Evolutionary conservation across 352 stramenopile genomes (phyloP).

Genomic region (Globisporangium canariense): DNA sequence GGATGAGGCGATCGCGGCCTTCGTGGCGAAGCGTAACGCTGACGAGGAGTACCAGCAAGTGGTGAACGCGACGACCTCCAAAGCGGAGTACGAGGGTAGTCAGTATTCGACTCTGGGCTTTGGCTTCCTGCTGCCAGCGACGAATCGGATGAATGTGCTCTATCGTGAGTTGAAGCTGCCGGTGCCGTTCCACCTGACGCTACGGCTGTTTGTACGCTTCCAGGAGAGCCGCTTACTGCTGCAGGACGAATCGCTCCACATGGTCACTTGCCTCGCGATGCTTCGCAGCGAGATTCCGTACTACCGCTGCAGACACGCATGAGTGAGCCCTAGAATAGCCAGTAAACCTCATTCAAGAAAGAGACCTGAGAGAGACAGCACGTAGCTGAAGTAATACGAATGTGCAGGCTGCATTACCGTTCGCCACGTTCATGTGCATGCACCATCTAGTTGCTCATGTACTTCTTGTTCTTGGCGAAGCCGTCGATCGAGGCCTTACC

Average conservation of each 20-base stretch:
- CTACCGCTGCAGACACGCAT: constrained; percentile 39
- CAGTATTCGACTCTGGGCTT: constrained; percentile 56
- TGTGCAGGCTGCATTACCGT: not conserved
- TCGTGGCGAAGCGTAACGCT: constrained; percentile 27
- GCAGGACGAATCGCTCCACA: constrained; percentile 40
- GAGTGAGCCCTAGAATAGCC: not conserved
- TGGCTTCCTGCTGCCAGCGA: constrained; percentile 48
- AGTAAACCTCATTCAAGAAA: not conserved
- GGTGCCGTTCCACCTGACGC: constrained; percentile 45
- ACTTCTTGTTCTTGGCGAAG: constrained; percentile 78
- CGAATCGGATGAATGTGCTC: constrained; percentile 53
- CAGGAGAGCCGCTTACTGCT: constrained; percentile 61
- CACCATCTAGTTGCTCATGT: constrained; percentile 76
- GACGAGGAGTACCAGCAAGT: constrained; percentile 35
- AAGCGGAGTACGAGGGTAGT: constrained; percentile 45
- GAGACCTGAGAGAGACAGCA: not conserved
- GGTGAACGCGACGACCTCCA: constrained; percentile 28
- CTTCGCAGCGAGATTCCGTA: constrained; percentile 39
- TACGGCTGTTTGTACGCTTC: constrained; percentile 49
- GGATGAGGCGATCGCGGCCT: constrained; percentile 25
- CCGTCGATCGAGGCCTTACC: constrained; percentile 85
- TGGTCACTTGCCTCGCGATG: constrained; percentile 53
- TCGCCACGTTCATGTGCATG: not conserved
- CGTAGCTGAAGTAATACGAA: too few species aligned
- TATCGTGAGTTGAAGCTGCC: constrained; percentile 54